phyloP scores from a whole-genome alignment of 441 rosid genomes.

The Omphalea diandra region DNA sequence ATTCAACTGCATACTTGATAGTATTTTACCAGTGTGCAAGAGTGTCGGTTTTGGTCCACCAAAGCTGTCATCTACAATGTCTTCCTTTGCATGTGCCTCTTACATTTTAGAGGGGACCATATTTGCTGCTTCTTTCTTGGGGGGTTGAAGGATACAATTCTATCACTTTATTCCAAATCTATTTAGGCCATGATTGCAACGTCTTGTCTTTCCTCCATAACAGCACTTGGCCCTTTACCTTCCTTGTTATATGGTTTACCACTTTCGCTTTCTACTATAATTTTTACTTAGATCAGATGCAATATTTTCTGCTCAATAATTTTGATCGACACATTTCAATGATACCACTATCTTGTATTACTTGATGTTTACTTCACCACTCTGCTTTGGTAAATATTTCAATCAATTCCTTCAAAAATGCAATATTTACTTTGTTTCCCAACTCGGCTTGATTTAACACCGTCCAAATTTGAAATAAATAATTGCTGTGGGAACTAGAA shows the following conservation, averaged over 20 bases:
- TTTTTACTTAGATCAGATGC: neutral
- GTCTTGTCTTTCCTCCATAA: neutral
- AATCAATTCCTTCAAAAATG: neutral
- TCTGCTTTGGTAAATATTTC: neutral
- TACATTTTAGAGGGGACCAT: slow-evolving; percentile 1
- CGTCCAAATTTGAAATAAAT: neutral
- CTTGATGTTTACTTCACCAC: neutral
- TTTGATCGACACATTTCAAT: neutral
- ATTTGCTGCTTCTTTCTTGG: slow-evolving; percentile 24
- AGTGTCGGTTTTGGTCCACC: slow-evolving; percentile 9
- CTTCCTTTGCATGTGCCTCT: slow-evolving; percentile 10
- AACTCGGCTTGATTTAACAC: neutral
- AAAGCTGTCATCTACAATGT: slow-evolving; percentile 1
- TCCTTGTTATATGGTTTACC: neutral
- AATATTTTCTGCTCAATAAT: neutral
- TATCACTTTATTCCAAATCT: slow-evolving; percentile 13
- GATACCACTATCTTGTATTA: neutral
- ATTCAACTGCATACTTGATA: too few species aligned
- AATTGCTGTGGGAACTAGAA: neutral
- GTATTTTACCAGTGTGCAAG: too few species aligned
- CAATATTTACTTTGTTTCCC: neutral
- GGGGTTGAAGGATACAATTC: slow-evolving; percentile 25
- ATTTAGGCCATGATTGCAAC: slow-evolving; percentile 7
- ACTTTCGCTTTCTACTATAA: neutral
- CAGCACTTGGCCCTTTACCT: slow-evolving; percentile 7